Percentiles rank a stretch among this genome's conserved stretches.
Conservation (phyloP, 345 rosid species). For the Syzygium jambos region DNA sequence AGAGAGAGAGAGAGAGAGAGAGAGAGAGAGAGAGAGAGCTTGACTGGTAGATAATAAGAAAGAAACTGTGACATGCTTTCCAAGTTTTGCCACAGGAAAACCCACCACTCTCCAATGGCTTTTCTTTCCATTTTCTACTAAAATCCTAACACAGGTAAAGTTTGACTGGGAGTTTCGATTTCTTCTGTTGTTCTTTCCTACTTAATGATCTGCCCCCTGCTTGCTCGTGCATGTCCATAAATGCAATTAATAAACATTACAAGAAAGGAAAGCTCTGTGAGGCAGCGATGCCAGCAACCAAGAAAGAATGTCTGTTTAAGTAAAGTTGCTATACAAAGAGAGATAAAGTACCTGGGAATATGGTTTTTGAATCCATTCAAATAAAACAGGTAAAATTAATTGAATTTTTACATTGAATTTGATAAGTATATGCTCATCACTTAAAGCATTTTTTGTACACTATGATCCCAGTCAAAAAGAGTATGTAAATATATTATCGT, state of each 20-base stretch:
- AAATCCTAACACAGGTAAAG: constrained; percentile 16
- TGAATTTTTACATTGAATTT: background rate
- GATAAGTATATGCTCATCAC: background rate
- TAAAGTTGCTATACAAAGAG: background rate
- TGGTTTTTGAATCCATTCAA: background rate
- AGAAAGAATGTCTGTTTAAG: background rate
- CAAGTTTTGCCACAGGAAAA: background rate
- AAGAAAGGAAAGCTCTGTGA: background rate
- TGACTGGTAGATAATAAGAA: background rate
- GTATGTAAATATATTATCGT: background rate
- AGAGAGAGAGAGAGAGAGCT: background rate
- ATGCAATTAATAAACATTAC: background rate
- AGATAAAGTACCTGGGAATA: background rate
- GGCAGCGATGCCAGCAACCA: background rate
- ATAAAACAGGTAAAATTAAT: background rate
- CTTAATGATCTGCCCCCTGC: background rate
- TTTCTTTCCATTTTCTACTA: constrained; percentile 17
- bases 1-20: background rate
- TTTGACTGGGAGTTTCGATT: constrained; percentile 21
- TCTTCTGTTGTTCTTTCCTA: background rate
- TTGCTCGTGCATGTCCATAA: background rate
- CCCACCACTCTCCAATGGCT: constrained; percentile 9
- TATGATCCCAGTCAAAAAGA: too few species aligned
- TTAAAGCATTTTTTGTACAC: background rate
- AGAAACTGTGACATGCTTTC: background rate